These are phyloP conservation scores for Linnemannia zychae DNA, from an alignment of 192 early-diverging fungal genomes.

Conservation along the genomic window DNA sequence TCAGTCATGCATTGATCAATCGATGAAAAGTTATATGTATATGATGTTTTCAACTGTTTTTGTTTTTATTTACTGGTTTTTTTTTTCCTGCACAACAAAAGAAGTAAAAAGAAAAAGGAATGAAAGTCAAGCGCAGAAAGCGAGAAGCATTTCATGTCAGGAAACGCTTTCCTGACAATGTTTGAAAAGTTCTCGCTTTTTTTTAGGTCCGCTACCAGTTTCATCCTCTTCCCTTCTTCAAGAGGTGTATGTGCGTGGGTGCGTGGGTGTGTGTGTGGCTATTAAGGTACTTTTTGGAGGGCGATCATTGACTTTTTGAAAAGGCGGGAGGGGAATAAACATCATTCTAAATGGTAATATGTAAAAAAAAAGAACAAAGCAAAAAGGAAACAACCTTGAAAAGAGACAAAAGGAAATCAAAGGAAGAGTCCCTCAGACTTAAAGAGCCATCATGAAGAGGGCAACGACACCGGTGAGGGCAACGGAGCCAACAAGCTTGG, in stretches of 20 bases:
- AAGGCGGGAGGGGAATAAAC: background rate
- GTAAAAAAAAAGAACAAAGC: background rate
- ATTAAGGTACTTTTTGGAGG: constrained; percentile 7
- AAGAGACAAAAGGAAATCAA: too few relatives aligned
- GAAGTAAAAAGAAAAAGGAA: background rate
- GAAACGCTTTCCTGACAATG: constrained; percentile 15
- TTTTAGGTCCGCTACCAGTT: background rate
- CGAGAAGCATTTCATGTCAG: background rate
- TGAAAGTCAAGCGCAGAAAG: background rate
- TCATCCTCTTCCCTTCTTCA: background rate
- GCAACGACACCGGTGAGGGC: constrained; percentile 45
- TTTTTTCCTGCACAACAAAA: background rate
- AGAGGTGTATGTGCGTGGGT: background rate
- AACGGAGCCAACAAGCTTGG: constrained; percentile 46
- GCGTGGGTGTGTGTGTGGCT: background rate
- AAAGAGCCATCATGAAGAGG: constrained; percentile 45
- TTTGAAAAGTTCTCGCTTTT: background rate
- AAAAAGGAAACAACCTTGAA: background rate
- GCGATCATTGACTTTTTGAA: background rate
- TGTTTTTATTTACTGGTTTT: background rate
- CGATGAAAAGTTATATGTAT: background rate
- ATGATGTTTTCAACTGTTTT: constrained; percentile 4
- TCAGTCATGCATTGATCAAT: too few relatives aligned
- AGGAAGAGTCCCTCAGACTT: background rate
- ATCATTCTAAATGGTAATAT: constrained; percentile 14